Base-by-base conservation (phyloP, 2,329 filamentous ascomycete genomes). In the Diaporthe aspalathi region DNA sequence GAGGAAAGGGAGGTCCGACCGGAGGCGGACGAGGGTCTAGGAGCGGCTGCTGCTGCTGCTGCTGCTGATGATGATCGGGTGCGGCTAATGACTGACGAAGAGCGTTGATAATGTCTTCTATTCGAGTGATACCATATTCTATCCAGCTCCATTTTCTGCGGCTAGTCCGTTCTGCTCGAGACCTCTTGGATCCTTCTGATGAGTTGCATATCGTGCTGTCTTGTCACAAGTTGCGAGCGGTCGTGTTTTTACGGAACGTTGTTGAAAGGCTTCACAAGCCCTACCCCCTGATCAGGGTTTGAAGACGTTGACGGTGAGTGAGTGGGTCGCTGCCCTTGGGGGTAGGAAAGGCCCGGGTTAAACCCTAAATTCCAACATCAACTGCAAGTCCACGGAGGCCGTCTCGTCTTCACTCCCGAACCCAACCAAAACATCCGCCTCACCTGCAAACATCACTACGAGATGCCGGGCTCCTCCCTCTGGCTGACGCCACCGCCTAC, bases 391-490 rank as follows among this genome's bases (percentile, higher is more conserved):
- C 11, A 4, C n/a, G n/a, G n/a, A n/a, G n/a, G n/a, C n/a, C n/a
- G n/a, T n/a, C n/a, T n/a, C n/a, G n/a, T n/a, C n/a, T n/a, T n/a
- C n/a, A 38, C 11, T 49, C 24, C 12, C 12, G 8, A 47, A 5
- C 2, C 3, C 29, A 17, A 45, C 20, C 43, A 14, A 7, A 6
- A 14, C 43, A 63, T 12, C 43, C 5, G 5, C 29, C 27, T 35
- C 43, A 24, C 3, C n/a, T 7, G 3, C 14, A 27, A 27, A 14
- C 27, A 65, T 1, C 14, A 38, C 27, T 20, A n/a, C 12, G 50
- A n/a, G 5, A 80, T 80, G 79, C 75, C 79, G 17, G 78, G 78
- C 70, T 79, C 77, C 8, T 80, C 78, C 7, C 77, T 80, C 56
- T 80, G 79, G 79, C 77, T 80, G 17, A 72, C 79, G 27, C 79